These are phyloP conservation scores for Plicaturopsis crispa DNA, from an alignment of 768 basidiomycete genomes.

Conservation along the genomic window DNA sequence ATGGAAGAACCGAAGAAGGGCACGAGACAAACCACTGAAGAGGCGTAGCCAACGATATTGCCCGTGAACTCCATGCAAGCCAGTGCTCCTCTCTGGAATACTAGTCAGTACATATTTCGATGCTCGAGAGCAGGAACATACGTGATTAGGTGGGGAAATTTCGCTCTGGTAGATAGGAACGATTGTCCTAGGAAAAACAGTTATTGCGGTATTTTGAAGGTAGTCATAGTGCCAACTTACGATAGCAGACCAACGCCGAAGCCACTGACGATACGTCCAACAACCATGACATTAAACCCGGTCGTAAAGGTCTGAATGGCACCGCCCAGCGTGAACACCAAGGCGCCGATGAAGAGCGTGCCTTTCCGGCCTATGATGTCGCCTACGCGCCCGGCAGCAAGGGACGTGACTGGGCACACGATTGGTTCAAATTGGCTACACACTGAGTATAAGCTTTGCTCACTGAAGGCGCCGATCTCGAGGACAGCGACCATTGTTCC, in stretches of 20 bases:
- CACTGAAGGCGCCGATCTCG: constrained; percentile 88
- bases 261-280: constrained; percentile 78
- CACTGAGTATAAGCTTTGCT: constrained; percentile 13
- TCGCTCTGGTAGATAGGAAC: constrained; percentile 95
- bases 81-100: constrained; percentile 69
- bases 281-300: constrained; percentile 74
- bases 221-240: constrained; percentile 34
- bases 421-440: constrained; percentile 2
- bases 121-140: constrained; percentile 22
- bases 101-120: not conserved
- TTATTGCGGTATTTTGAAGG: not conserved
- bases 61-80: constrained; percentile 96
- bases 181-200: constrained; percentile 57
- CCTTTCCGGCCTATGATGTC: constrained; percentile 81
- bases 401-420: constrained; percentile 60
- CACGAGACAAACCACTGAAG: constrained; percentile 63
- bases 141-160: constrained; percentile 89
- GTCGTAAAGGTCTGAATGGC: constrained; percentile 76
- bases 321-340: constrained; percentile 83
- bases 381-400: constrained; percentile 83
- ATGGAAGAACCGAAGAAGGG: constrained; percentile 1
- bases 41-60: constrained; percentile 86
- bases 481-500: constrained; percentile 97
- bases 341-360: constrained; percentile 76
- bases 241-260: constrained; percentile 88